Evolutionary conservation across 371 early-diverging fungal species (phyloP).

Genomic region (Haplosporangium sp.): DNA sequence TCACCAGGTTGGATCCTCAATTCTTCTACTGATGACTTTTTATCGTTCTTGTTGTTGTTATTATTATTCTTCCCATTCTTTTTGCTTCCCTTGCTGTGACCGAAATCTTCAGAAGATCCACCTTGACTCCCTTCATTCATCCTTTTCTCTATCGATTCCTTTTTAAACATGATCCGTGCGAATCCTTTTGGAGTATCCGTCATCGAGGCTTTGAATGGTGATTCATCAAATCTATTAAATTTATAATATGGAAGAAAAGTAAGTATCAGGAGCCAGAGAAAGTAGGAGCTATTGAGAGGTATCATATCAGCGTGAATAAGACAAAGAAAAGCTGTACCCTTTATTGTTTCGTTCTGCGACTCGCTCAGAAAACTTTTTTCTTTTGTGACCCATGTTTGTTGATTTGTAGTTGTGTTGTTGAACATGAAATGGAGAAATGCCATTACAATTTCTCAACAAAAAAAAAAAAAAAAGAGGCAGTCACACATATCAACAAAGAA

Average conservation of each 20-base stretch:
- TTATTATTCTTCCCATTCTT: constrained; percentile 10
- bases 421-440: neutral
- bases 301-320: neutral
- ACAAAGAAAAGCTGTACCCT: constrained; percentile 19
- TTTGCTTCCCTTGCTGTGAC: neutral
- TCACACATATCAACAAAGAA: constrained; percentile 1
- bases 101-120: constrained; percentile 22
- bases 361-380: constrained; percentile 52
- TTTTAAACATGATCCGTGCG: constrained; percentile 52
- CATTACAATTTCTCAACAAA: no score
- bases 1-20: constrained; percentile 47
- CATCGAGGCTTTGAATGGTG: constrained; percentile 39
- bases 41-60: constrained; percentile 4
- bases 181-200: constrained; percentile 51
- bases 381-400: constrained; percentile 47
- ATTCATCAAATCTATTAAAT: constrained; percentile 33
- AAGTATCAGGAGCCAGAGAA: neutral
- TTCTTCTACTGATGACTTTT: constrained; percentile 26
- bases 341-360: constrained; percentile 22
- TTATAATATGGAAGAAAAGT: neutral
- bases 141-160: constrained; percentile 40
- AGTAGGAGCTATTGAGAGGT: neutral
- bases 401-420: neutral
- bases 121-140: constrained; percentile 16
- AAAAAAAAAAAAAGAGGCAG: constrained; percentile 9